Base-by-base conservation (phyloP, 2,329 filamentous ascomycete genomes). In the Magnaporthiopsis rhizophila region DNA sequence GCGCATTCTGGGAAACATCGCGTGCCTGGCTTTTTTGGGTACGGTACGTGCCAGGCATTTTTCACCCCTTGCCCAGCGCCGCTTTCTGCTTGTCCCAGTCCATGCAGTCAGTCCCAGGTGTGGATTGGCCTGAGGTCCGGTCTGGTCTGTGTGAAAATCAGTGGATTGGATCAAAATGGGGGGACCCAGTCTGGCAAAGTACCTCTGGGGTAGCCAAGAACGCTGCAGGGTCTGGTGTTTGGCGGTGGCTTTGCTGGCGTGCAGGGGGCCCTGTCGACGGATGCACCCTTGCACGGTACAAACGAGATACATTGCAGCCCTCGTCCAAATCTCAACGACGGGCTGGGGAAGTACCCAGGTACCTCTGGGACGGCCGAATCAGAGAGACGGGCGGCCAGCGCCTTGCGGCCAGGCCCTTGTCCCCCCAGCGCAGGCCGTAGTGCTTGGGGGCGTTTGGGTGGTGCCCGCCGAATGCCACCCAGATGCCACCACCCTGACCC, bases 221-320 rank as follows among this genome's bases (percentile, higher is more conserved):
- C 18, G 53, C 32, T 63, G 62, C 53, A 63, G 56, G 62, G 53
- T 63, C 62, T 58, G n/a, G 56, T 32, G 26, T 63, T 62, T 50
- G 21, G 45, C 50, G 21, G 26, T 62, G 21, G 45, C 45, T 63
- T 63, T 45, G 77, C 60, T 79, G 81, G 59, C 79, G 61, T 71
- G 77, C 58, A 78, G 75, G 67, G 32, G 69, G 68, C 5, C 72
- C 26, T 58, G 24, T 56, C 28, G 34, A 28, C 26, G 36, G 38
- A 50, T 18, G 28, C 45, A 38, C 21, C 18, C 45, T 21, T 53
- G 45, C n/a, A 53, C 21, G 45, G 45, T 53, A 53, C 45, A 53
- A n/a, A 53, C 45, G 45, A 53, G 45, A 8, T 53, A 53, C 45
- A 53, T n/a, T n/a, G 45, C 45, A n/a, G 45, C 45, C 45, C 45